Percentiles rank a stretch among this genome's conserved stretches.
These are phyloP conservation scores for Lentinula sp. DNA, from an alignment of 768 basidiomycete species.

Conservation along the genomic window DNA sequence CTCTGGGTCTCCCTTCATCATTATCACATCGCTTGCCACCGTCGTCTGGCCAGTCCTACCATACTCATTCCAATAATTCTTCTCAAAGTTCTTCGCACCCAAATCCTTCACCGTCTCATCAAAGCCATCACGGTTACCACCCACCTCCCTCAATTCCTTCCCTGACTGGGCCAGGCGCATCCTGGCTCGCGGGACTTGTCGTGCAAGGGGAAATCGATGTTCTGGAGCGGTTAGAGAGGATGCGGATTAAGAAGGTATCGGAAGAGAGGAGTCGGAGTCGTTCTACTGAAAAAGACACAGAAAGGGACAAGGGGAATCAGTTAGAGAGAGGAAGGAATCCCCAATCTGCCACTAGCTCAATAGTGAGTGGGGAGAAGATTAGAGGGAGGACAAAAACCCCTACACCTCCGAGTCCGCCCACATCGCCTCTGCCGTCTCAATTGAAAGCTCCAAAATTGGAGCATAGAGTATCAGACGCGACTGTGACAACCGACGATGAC, in stretches of 20 bases:
- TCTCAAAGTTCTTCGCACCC: background rate
- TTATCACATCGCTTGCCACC: background rate
- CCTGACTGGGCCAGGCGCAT: background rate
- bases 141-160: background rate
- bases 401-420: background rate
- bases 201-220: constrained; percentile 90
- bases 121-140: background rate
- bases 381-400: background rate
- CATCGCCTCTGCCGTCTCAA: background rate
- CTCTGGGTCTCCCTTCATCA: background rate
- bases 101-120: background rate
- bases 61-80: background rate
- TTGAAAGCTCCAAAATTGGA: background rate
- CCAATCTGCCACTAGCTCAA: background rate
- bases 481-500: background rate
- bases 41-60: background rate
- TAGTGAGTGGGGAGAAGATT: background rate
- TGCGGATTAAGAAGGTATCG: constrained; percentile 58
- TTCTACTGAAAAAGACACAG: constrained; percentile 37
- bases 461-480: background rate
- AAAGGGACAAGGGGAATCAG: background rate
- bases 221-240: constrained; percentile 38
- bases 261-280: constrained; percentile 34
- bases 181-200: constrained; percentile 77
- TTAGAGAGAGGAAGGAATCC: background rate